Evolutionary conservation across 805 yeast species (phyloP).

Genomic region (Kodamaea kaohsiungensis): DNA sequence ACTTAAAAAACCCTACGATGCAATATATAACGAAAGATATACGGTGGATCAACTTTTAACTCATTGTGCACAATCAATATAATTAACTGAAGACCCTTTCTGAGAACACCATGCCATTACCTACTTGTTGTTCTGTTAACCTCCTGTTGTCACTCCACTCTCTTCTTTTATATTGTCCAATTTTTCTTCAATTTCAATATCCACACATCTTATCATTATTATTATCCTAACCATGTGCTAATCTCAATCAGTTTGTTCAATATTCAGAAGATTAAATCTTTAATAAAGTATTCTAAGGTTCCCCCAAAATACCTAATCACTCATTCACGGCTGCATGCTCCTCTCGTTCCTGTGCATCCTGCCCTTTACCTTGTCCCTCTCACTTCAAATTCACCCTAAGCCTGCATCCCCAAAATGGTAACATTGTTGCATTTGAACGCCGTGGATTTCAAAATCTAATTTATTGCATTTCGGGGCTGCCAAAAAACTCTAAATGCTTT

Average conservation of each 20-base stretch:
- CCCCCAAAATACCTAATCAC: no score
- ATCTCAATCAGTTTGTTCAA: no score
- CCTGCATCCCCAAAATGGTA: not conserved
- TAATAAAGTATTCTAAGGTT: no score
- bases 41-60: not conserved
- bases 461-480: not conserved
- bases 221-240: not conserved
- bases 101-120: not conserved
- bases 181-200: no score
- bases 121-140: not conserved
- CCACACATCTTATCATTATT: no score
- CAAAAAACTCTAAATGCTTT: not conserved
- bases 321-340: no score
- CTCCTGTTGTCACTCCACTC: not conserved
- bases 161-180: no score
- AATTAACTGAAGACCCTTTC: not conserved
- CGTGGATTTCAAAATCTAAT: constrained; percentile 2
- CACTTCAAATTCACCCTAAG: not conserved
- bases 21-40: not conserved
- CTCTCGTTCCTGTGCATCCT: no score
- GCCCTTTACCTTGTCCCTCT: no score
- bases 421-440: constrained; percentile 7
- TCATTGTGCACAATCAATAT: not conserved
- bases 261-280: no score
- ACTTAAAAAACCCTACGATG: not conserved